Conservation (phyloP, 805 yeast genomes). For the Candida khao-thaluensis region DNA sequence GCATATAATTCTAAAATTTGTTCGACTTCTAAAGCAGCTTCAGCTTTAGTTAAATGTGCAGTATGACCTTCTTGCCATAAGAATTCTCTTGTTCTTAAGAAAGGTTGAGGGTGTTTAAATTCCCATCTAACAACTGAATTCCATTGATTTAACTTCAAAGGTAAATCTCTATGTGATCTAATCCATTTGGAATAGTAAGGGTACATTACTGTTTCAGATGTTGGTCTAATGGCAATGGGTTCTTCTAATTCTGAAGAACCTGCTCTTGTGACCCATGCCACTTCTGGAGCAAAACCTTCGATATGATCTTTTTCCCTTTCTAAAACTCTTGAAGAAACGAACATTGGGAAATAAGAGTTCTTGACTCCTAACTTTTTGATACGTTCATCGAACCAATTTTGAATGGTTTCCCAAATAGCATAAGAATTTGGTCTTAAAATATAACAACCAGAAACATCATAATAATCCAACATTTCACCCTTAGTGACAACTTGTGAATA, state of each 20-base stretch:
- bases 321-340: conserved; percentile 86
- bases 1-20: conserved; percentile 86
- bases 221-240: conserved; percentile 98
- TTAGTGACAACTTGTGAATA: conserved; percentile 94
- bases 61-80: conserved; percentile 99
- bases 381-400: conserved; percentile 73
- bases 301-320: conserved; percentile 98
- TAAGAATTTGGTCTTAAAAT: conserved; percentile 96
- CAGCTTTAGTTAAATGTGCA: conserved; percentile 83
- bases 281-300: conserved; percentile 99
- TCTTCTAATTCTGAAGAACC: conserved; percentile 93
- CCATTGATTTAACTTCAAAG: conserved; percentile 97
- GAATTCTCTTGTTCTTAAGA: conserved; percentile 97
- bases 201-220: conserved; percentile 99
- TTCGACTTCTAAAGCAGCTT: conserved; percentile 78
- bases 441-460: conserved; percentile 98
- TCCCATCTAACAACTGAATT: conserved; percentile 99
- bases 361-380: conserved; percentile 89
- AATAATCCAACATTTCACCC: conserved; percentile 98
- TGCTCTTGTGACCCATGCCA: conserved; percentile 99
- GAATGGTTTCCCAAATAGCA: conserved; percentile 92
- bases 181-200: conserved; percentile 99
- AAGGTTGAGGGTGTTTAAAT: conserved; percentile 99
- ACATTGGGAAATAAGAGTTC: conserved; percentile 98
- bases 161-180: conserved; percentile 96